Evolutionary conservation across 2,329 filamentous ascomycete genomes (phyloP).

Genomic region (Botrytis tulipae): DNA sequence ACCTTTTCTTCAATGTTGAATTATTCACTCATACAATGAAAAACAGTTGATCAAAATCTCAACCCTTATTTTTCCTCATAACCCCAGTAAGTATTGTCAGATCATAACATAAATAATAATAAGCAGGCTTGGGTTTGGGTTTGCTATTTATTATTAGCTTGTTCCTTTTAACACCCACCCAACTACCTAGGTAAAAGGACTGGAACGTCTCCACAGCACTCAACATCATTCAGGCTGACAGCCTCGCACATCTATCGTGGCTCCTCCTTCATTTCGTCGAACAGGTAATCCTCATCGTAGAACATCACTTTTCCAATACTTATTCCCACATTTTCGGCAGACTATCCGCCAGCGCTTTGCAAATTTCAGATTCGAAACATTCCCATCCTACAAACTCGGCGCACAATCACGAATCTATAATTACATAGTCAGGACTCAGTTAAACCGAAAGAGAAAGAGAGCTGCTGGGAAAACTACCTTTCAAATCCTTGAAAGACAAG

Average conservation of each 20-base stretch:
- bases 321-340: conserved; percentile 22
- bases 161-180: background rate
- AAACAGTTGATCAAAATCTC: background rate
- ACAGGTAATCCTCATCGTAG: conserved; percentile 20
- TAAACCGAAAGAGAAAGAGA: conserved; percentile 48
- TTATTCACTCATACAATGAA: background rate
- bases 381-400: conserved; percentile 68
- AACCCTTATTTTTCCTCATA: background rate
- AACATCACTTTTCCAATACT: conserved; percentile 26
- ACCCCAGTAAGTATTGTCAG: background rate
- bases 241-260: conserved; percentile 19
- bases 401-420: conserved; percentile 76
- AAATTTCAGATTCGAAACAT: conserved; percentile 69
- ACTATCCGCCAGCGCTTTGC: conserved; percentile 18
- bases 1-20: background rate
- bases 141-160: background rate
- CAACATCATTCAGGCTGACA: background rate
- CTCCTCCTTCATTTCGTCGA: conserved; percentile 24
- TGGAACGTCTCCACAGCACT: background rate
- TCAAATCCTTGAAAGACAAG: conserved; percentile 33
- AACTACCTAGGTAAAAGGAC: background rate
- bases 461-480: conserved; percentile 38
- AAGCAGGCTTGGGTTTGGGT: background rate
- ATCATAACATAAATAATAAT: background rate
- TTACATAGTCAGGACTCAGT: conserved; percentile 66